phyloP scores from a whole-genome alignment of 495 filamentous ascomycete species.

The Umbilicaria muhlenbergii region DNA sequence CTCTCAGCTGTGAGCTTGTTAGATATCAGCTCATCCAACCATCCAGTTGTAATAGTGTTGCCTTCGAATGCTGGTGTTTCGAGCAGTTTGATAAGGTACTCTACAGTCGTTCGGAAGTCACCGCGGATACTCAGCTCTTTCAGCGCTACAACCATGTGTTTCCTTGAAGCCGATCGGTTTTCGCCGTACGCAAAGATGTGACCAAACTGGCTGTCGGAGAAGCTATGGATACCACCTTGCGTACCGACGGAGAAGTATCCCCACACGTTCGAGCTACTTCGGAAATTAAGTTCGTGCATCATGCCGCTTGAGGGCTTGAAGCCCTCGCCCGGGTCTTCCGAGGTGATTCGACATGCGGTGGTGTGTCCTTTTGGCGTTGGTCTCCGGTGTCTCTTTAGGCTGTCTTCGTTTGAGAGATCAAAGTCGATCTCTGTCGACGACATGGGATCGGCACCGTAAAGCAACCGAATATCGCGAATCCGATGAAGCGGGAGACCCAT shows the following conservation, averaged over 20 bases:
- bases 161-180: slow-evolving; percentile 85
- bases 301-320: slow-evolving; percentile 99
- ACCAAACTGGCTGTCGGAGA: slow-evolving; percentile 97
- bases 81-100: slow-evolving; percentile 97
- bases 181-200: slow-evolving; percentile 99
- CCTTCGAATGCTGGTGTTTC: slow-evolving; percentile 97
- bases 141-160: slow-evolving; percentile 98
- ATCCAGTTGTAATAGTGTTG: slow-evolving; percentile 98
- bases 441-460: slow-evolving; percentile 91
- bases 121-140: slow-evolving; percentile 99
- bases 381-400: slow-evolving; percentile 68
- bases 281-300: slow-evolving; percentile 98
- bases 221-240: slow-evolving; percentile 92
- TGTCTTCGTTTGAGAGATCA: slow-evolving; percentile 79
- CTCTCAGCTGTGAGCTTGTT: slow-evolving; percentile 96
- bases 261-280: slow-evolving; percentile 97
- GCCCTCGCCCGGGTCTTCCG: slow-evolving; percentile 95
- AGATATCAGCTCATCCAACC: slow-evolving; percentile 96
- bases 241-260: slow-evolving; percentile 99
- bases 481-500: slow-evolving; percentile 97
- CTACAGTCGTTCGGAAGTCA: slow-evolving; percentile 96
- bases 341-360: slow-evolving; percentile 98
- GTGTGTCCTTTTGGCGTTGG: slow-evolving; percentile 91
- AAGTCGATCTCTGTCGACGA: slow-evolving; percentile 84
- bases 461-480: slow-evolving; percentile 85